Evolutionary conservation across 2,329 filamentous ascomycete genomes (phyloP), one percentile per base, ranked within the genome.

Genomic region (Coleophoma eucalyptorum): DNA sequence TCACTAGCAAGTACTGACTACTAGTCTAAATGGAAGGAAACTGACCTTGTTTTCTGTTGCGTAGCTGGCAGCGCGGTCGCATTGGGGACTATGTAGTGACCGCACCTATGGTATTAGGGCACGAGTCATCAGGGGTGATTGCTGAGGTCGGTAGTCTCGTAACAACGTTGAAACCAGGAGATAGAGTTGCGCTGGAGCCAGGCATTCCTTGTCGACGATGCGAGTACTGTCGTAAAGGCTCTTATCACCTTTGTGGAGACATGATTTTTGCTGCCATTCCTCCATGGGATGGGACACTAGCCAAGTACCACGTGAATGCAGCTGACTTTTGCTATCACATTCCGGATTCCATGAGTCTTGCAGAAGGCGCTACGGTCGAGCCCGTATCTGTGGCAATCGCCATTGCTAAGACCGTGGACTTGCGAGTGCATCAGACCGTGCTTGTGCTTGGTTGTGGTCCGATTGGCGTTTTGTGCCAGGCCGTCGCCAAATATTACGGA

Each of bases 301-400:
- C 69, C 4, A 76, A 73, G 53, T 78, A 75, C 60, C 79, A 74
- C 58, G 65, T 66, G 33, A 68, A 69, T 0, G 68, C 72, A 0
- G 64, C 67, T 0, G 74, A 77, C 58, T 79, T 67, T 53, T 70
- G 70, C 52, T 77, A 77, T 51, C 65, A 62, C 1, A 62, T 79
- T 4, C 72, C 74, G 0, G 62, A 65, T 0, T 63, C 73, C 44
- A 66, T 81, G 47, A 65, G 63, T 2, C 61, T 75, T 33, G 75
- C 80, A 54, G 73, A 78, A 18, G 77, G 72, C 1, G 77, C 77
- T 0, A 60, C 80, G 12, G 69, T 77, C 2, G 77, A 81, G 58
- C 78, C 77, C 0, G 65, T 78, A 0, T 71, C 75, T 0, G 75
- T 80, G 0, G 75, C 76, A 0, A 72, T 75, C 5, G 69, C 74